Conservation (phyloP, 352 stramenopile species). For the Pythium plurisporium region DNA sequence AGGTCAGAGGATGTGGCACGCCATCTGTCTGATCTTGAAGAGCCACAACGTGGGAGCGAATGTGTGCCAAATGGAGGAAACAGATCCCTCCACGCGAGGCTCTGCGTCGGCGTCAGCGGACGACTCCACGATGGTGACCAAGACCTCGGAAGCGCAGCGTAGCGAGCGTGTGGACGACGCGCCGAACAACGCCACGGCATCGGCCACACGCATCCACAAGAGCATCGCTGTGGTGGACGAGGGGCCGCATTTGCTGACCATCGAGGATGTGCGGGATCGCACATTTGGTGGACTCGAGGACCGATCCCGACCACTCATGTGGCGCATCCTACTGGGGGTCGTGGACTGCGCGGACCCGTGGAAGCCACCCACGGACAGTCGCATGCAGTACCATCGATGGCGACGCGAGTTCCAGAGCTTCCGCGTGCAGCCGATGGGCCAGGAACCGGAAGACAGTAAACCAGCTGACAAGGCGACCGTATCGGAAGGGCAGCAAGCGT, state of each 20-base stretch:
- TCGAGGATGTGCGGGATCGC: constrained; percentile 9
- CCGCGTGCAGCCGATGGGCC: neutral
- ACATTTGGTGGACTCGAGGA: constrained; percentile 12
- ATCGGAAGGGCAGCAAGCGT: neutral
- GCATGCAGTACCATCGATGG: constrained; percentile 26
- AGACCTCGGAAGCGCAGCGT: constrained; percentile 6
- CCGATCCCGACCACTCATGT: constrained; percentile 3
- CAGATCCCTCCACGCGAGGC: neutral
- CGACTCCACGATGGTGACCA: constrained; percentile 15
- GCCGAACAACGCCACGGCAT: neutral
- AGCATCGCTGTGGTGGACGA: neutral
- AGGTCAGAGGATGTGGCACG: neutral
- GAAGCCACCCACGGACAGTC: neutral
- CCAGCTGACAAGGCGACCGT: neutral
- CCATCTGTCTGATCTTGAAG: neutral
- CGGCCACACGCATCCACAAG: neutral
- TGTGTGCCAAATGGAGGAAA: constrained; percentile 1
- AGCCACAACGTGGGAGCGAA: neutral
- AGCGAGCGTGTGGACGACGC: constrained; percentile 1
- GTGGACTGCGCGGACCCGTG: constrained; percentile 1
- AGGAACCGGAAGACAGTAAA: constrained; percentile 6
- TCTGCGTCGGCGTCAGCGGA: neutral
- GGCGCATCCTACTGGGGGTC: constrained; percentile 20
- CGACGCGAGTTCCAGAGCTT: constrained; percentile 18
- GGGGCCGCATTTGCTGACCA: neutral